Conservation (phyloP, 1,284 basidiomycete species). For the Violaceomyces palustris region DNA sequence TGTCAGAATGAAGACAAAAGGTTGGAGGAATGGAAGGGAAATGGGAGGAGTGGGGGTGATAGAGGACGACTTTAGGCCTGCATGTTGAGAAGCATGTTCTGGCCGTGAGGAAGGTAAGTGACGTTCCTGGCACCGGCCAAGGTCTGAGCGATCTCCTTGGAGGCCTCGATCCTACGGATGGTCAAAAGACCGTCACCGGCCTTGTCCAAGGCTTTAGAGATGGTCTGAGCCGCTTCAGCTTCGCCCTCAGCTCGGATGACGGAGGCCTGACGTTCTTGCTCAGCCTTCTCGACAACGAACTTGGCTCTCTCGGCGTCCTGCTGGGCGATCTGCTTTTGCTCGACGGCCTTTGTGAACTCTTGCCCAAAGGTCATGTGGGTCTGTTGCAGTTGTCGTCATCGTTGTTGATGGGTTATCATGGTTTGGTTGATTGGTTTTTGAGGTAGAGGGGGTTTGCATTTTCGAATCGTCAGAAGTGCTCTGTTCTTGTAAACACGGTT, state of each 20-base stretch:
- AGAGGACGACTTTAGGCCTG: constrained; percentile 6
- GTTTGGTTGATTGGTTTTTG: too few relatives aligned
- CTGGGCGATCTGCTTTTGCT: constrained; percentile 95
- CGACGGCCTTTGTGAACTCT: constrained; percentile 73
- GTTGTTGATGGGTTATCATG: too few relatives aligned
- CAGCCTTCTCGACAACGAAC: constrained; percentile 91
- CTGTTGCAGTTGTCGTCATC: constrained; percentile 33
- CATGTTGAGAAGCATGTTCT: constrained; percentile 51
- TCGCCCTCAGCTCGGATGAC: constrained; percentile 98
- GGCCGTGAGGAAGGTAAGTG: constrained; percentile 55
- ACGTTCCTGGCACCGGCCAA: constrained; percentile 54
- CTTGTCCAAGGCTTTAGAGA: constrained; percentile 84
- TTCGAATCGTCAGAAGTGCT: too few relatives aligned
- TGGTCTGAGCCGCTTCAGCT: constrained; percentile 79
- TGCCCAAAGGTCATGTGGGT: constrained; percentile 60
- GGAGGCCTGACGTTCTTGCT: constrained; percentile 96
- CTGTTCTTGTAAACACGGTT: too few relatives aligned
- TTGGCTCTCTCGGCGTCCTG: constrained; percentile 92
- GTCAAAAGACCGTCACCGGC: constrained; percentile 94
- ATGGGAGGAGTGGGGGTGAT: not conserved
- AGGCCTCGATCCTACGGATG: constrained; percentile 93
- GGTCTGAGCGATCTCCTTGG: constrained; percentile 79
- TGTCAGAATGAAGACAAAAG: too few relatives aligned
- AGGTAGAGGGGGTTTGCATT: too few relatives aligned
- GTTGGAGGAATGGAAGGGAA: too few relatives aligned